phyloP scores from a whole-genome alignment of 768 basidiomycete species.

The Lactarius pseudohatsudake region DNA sequence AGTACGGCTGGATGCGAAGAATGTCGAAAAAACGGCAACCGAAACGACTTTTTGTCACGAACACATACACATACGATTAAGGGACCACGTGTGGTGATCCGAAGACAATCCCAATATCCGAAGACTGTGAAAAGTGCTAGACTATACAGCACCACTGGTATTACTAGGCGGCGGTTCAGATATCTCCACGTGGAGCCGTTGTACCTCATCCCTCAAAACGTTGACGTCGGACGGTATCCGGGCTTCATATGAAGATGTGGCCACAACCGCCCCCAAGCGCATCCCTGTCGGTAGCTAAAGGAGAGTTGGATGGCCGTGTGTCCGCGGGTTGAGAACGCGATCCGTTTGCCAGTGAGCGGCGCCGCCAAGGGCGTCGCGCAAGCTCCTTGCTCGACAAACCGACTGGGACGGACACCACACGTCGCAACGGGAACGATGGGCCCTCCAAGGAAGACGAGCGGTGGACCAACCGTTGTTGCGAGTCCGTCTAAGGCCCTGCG shows the following conservation, averaged over 20 bases:
- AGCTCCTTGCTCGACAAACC: constrained; percentile 21
- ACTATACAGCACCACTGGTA: neutral
- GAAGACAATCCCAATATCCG: too few species aligned
- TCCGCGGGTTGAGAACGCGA: neutral
- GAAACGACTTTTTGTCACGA: too few species aligned
- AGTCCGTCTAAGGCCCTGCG: neutral
- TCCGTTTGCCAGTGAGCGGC: neutral
- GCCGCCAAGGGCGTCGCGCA: too few species aligned
- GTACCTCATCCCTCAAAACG: constrained; percentile 32
- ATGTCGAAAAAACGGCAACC: too few species aligned
- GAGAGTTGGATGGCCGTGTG: neutral
- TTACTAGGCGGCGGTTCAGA: constrained; percentile 34
- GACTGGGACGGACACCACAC: neutral
- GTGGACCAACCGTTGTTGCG: neutral
- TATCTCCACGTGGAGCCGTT: constrained; percentile 30
- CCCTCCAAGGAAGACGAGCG: neutral
- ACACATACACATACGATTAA: too few species aligned
- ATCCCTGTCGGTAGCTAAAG: neutral
- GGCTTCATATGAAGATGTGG: neutral
- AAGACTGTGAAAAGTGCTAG: too few species aligned
- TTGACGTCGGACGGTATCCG: constrained; percentile 32
- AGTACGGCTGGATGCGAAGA: too few species aligned
- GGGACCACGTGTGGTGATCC: too few species aligned
- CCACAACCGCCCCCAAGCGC: neutral
- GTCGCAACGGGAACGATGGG: neutral